Evolutionary conservation across 805 yeast species (phyloP).

Genomic region (Jamesozyma jinghongensis): DNA sequence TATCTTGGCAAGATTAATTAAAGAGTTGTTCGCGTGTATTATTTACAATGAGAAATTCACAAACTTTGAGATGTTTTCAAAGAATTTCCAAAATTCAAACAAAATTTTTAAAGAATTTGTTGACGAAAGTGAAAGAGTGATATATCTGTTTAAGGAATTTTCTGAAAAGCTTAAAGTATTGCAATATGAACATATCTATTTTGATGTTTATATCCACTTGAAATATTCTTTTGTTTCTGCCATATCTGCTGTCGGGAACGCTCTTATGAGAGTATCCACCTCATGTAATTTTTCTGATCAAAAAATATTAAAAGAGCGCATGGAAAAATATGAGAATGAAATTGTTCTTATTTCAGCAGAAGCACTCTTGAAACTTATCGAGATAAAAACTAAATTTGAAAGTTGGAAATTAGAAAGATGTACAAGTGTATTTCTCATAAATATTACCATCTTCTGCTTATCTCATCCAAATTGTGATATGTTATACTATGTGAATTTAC

Average conservation of each 20-base stretch:
- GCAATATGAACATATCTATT: background rate
- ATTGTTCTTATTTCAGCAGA: background rate
- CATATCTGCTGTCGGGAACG: background rate
- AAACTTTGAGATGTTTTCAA: conserved; percentile 6
- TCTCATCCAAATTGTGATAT: background rate
- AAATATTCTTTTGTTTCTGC: background rate
- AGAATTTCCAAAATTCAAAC: background rate
- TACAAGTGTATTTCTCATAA: background rate
- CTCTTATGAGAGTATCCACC: background rate
- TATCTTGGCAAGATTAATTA: conserved; percentile 6
- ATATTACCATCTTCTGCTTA: background rate
- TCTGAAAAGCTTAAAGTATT: background rate
- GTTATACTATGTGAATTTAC: background rate
- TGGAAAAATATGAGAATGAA: background rate
- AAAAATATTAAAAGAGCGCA: background rate
- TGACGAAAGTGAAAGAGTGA: background rate
- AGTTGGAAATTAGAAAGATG: background rate
- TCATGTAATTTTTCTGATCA: background rate
- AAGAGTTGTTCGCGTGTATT: background rate
- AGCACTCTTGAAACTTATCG: background rate
- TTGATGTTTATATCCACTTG: background rate
- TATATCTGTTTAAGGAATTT: background rate
- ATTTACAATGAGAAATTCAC: conserved; percentile 8
- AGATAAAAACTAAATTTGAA: background rate
- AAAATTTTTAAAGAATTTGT: background rate